Evolutionary conservation across 306 rosid genomes (phyloP).

Genomic region (Mimosa pudica): DNA sequence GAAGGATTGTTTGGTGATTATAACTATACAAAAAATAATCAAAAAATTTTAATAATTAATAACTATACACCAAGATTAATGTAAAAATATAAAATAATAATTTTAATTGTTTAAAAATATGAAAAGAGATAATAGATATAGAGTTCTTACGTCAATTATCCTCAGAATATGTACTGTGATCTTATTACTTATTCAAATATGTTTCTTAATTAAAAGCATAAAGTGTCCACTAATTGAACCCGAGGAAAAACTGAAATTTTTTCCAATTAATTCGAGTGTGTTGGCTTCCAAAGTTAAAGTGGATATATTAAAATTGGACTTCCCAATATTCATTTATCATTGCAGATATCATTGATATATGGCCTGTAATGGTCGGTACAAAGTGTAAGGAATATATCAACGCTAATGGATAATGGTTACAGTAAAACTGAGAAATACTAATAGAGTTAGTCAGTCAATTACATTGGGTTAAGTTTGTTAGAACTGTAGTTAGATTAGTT

Average conservation of each 20-base stretch:
- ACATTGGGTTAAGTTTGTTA: too few species aligned
- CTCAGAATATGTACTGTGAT: background rate
- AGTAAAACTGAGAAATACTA: background rate
- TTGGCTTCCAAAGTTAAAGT: background rate
- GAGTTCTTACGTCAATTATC: background rate
- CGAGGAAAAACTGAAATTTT: background rate
- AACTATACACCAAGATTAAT: too few species aligned
- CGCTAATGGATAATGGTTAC: background rate
- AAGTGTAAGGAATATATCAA: background rate
- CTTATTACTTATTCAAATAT: background rate
- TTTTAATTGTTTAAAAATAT: too few species aligned
- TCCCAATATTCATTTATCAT: background rate
- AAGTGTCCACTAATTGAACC: background rate
- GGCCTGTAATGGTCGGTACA: constrained; percentile 3
- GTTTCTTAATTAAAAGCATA: background rate
- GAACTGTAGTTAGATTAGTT: too few species aligned
- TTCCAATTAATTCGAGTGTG: background rate
- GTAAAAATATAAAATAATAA: too few species aligned
- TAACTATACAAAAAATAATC: too few species aligned
- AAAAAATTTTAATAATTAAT: too few species aligned
- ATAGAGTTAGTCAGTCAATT: too few species aligned
- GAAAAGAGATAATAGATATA: too few species aligned
- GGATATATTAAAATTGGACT: constrained; percentile 7
- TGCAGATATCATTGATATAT: background rate
- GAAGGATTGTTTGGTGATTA: background rate